Conservation (phyloP, 108 stramenopile species). For the Nitzschia sp. region DNA sequence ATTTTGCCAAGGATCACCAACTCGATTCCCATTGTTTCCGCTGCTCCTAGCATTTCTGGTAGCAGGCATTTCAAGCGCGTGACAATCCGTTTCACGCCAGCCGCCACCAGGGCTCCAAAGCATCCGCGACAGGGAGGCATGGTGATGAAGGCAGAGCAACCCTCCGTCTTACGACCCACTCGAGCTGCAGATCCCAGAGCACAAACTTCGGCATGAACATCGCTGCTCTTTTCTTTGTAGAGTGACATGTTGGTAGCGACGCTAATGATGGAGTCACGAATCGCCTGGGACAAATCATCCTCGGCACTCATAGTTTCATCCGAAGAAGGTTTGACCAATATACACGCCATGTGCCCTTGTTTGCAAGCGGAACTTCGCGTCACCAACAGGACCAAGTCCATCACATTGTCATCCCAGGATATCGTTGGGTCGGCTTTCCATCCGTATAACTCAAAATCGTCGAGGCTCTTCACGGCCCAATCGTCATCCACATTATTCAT, state of each 20-base stretch:
- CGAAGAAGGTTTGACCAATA: slow-evolving; percentile 41
- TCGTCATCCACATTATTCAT: too few species aligned
- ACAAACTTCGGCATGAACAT: slow-evolving; percentile 75
- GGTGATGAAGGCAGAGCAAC: slow-evolving; percentile 55
- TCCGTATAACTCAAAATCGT: slow-evolving; percentile 36
- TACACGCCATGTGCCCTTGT: slow-evolving; percentile 79
- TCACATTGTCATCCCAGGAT: slow-evolving; percentile 63
- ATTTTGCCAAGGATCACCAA: slow-evolving; percentile 15
- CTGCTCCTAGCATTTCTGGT: slow-evolving; percentile 10
- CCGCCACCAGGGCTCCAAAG: slow-evolving; percentile 54
- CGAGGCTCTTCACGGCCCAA: neutral
- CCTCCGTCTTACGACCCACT: slow-evolving; percentile 10
- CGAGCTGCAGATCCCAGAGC: slow-evolving; percentile 54
- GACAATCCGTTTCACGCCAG: slow-evolving; percentile 64
- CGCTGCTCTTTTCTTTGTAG: slow-evolving; percentile 46
- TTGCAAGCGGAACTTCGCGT: slow-evolving; percentile 53
- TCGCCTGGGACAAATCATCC: neutral
- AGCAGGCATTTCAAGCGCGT: slow-evolving; percentile 15
- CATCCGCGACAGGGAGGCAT: slow-evolving; percentile 84
- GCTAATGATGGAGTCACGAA: slow-evolving; percentile 35
- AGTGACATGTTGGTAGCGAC: slow-evolving; percentile 57
- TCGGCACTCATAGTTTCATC: neutral
- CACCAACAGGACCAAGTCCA: slow-evolving; percentile 66
- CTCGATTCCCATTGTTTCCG: slow-evolving; percentile 22
- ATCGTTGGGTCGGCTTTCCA: slow-evolving; percentile 46